Conservation (phyloP, 1,139 yeast genomes). For the Starmera stellimalicola region DNA sequence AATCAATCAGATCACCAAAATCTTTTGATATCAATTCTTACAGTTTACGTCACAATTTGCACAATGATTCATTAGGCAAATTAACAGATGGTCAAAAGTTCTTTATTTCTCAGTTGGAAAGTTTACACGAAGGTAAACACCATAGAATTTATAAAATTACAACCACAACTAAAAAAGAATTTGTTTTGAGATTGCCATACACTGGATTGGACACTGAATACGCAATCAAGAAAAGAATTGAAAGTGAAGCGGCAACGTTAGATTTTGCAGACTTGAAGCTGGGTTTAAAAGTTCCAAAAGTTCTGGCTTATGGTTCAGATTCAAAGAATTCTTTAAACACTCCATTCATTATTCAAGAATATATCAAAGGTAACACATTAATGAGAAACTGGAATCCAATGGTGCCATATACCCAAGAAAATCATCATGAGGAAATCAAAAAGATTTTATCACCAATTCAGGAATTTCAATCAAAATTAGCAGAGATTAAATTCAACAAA, state of each 20-base stretch:
- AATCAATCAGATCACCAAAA: slow-evolving; percentile 20
- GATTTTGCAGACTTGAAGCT: slow-evolving; percentile 61
- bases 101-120: slow-evolving; percentile 60
- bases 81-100: slow-evolving; percentile 32
- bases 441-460: slow-evolving; percentile 54
- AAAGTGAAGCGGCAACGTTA: slow-evolving; percentile 89
- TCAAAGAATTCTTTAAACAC: slow-evolving; percentile 51
- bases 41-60: slow-evolving; percentile 39
- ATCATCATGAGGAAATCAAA: slow-evolving; percentile 36
- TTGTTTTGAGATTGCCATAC: slow-evolving; percentile 81
- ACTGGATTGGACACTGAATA: slow-evolving; percentile 49
- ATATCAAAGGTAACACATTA: slow-evolving; percentile 64
- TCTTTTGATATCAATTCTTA: slow-evolving; percentile 33
- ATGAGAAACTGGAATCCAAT: slow-evolving; percentile 92
- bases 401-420: slow-evolving; percentile 37
- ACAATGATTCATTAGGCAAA: slow-evolving; percentile 31
- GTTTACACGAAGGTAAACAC: slow-evolving; percentile 90
- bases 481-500: slow-evolving; percentile 48
- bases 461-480: slow-evolving; percentile 45
- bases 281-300: slow-evolving; percentile 57
- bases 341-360: slow-evolving; percentile 78
- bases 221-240: slow-evolving; percentile 57
- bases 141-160: slow-evolving; percentile 74
- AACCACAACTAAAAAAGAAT: slow-evolving; percentile 49
- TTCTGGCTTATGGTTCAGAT: slow-evolving; percentile 62